Evolutionary conservation across 2,329 filamentous ascomycete genomes (phyloP).

Genomic region (Clarireedia monteithiana): DNA sequence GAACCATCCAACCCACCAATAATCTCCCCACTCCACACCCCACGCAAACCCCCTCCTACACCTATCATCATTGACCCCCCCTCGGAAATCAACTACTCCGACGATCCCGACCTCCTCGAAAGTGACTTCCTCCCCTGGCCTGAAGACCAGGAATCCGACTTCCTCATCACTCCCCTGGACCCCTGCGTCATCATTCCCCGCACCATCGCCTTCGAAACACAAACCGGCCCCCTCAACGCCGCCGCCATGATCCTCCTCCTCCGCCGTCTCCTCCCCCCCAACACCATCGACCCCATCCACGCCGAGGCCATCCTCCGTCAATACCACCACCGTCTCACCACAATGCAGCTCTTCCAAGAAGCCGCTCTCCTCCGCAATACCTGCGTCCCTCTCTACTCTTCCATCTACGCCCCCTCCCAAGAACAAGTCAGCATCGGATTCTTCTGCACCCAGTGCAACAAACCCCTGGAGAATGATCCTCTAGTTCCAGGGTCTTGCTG

Average conservation of each 20-base stretch:
- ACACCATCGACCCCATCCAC: constrained; percentile 47
- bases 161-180: constrained; percentile 47
- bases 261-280: constrained; percentile 46
- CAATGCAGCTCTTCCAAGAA: constrained; percentile 52
- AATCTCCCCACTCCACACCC: constrained; percentile 16
- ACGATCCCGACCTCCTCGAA: constrained; percentile 38
- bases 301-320: constrained; percentile 50
- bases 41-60: constrained; percentile 12
- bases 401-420: constrained; percentile 47
- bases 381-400: constrained; percentile 44
- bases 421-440: constrained; percentile 46
- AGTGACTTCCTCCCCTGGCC: constrained; percentile 53
- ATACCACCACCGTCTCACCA: constrained; percentile 52
- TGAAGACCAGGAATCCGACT: constrained; percentile 46
- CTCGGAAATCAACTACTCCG: constrained; percentile 9
- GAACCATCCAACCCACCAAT: background rate
- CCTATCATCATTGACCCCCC: background rate
- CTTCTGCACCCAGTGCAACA: constrained; percentile 48
- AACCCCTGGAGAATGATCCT: constrained; percentile 38
- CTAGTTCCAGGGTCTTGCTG: constrained; percentile 36
- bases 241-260: constrained; percentile 54
- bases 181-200: constrained; percentile 47
- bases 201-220: constrained; percentile 48
- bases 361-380: constrained; percentile 54
- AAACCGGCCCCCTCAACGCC: constrained; percentile 49